Percentiles rank a stretch among this genome's conserved stretches.
Conservation (phyloP, 139 green algal species). For the Medakamo hakoo region DNA sequence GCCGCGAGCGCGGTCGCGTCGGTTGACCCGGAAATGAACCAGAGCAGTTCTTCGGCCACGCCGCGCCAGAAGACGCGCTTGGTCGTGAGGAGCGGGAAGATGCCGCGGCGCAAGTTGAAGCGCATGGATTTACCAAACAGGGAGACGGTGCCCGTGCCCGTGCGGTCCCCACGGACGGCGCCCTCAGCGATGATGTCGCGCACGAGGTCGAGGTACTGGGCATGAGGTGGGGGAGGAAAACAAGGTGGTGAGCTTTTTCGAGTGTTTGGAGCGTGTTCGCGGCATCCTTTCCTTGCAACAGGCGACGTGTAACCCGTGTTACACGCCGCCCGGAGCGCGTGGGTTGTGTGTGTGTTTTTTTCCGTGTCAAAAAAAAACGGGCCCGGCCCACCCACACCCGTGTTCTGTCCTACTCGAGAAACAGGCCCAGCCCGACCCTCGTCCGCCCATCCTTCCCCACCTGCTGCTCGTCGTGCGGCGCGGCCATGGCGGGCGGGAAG, state of each 20-base stretch:
- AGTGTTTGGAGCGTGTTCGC: no score
- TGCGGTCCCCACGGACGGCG: slow-evolving; percentile 64
- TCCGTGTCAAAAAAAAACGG: no score
- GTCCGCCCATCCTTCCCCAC: no score
- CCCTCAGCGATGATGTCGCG: slow-evolving; percentile 66
- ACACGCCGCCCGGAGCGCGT: no score
- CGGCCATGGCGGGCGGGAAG: slow-evolving; percentile 31
- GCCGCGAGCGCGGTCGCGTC: slow-evolving; percentile 65
- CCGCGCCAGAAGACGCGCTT: slow-evolving; percentile 95
- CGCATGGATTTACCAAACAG: slow-evolving; percentile 77
- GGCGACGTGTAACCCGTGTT: no score
- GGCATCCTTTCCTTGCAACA: no score
- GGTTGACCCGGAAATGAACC: slow-evolving; percentile 86
- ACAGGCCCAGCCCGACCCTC: no score
- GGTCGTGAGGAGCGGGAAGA: slow-evolving; percentile 96
- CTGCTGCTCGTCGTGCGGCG: slow-evolving; percentile 75
- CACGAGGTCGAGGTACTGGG: slow-evolving; percentile 90
- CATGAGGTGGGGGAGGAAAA: neutral
- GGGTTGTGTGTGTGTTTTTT: no score
- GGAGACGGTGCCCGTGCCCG: slow-evolving; percentile 85
- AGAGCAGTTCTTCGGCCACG: slow-evolving; percentile 97
- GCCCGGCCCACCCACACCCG: no score
- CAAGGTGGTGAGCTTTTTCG: no score
- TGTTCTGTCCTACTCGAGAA: no score
- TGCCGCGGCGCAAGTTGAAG: slow-evolving; percentile 84